Evolutionary conservation across 2,329 filamentous ascomycete species (phyloP).

Genomic region (Diaporthe velutina): DNA sequence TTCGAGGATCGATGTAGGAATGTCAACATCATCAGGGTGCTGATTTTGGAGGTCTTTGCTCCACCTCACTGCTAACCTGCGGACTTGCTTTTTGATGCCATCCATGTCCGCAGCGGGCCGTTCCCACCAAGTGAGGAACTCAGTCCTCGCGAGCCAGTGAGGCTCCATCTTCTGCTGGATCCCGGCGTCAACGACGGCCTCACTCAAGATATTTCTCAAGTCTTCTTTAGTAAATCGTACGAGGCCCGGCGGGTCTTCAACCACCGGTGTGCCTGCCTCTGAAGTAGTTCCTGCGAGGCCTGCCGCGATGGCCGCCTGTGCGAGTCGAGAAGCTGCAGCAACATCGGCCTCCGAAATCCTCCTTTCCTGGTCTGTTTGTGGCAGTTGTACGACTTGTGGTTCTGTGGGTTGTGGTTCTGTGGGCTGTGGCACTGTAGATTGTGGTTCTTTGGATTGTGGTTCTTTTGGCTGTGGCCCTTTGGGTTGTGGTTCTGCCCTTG

Average conservation of each 20-base stretch:
- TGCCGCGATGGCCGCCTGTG: constrained; percentile 12
- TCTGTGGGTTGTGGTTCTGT: neutral
- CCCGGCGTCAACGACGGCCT: neutral
- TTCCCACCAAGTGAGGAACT: constrained; percentile 1
- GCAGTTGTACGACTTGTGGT: neutral
- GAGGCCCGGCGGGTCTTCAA: neutral
- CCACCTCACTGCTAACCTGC: constrained; percentile 2
- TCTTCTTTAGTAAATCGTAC: neutral
- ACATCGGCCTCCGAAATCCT: neutral
- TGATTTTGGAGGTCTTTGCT: neutral
- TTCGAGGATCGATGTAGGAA: neutral
- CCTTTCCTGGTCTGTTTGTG: neutral
- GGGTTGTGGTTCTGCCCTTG: neutral
- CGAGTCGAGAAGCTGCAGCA: neutral
- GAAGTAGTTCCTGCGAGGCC: neutral
- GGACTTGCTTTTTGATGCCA: neutral
- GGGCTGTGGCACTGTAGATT: neutral
- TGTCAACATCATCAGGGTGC: neutral
- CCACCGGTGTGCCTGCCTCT: neutral
- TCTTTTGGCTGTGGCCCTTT: neutral
- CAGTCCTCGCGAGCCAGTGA: constrained; percentile 25
- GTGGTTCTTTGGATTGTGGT: neutral
- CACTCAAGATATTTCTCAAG: neutral
- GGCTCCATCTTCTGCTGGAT: constrained; percentile 6
- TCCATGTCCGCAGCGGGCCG: neutral